phyloP scores from a whole-genome alignment of 2,329 filamentous ascomycete species.

The Penicillium sp. region DNA sequence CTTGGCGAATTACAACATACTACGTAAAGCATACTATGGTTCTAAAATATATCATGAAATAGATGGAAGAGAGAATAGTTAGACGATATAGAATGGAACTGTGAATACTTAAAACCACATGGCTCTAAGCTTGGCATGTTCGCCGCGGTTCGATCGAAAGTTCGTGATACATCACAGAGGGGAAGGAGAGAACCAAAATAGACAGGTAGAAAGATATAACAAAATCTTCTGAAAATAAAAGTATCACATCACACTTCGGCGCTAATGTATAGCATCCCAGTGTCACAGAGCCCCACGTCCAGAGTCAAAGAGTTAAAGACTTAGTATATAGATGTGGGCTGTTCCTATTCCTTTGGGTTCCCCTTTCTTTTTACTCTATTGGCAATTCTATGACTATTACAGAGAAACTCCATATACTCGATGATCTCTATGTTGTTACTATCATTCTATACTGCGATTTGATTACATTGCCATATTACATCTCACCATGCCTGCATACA shows the following conservation, averaged over 20 bases:
- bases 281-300: background rate
- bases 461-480: too few species aligned
- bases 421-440: background rate
- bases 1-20: too few species aligned
- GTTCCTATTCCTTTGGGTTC: background rate
- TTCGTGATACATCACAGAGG: conserved; percentile 24
- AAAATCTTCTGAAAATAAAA: too few species aligned
- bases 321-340: background rate
- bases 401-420: too few species aligned
- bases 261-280: conserved; percentile 10
- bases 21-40: too few species aligned
- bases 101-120: too few species aligned
- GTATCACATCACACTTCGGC: conserved; percentile 14
- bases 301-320: too few species aligned
- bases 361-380: background rate
- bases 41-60: too few species aligned
- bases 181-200: background rate
- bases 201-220: too few species aligned
- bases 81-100: too few species aligned
- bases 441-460: background rate
- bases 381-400: too few species aligned
- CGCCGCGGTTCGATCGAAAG: conserved; percentile 9
- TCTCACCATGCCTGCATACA: conserved; percentile 7
- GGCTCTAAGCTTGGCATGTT: conserved; percentile 1
- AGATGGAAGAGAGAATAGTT: too few species aligned